Evolutionary conservation across 768 basidiomycete genomes (phyloP).

Genomic region (Pisolithus albus): DNA sequence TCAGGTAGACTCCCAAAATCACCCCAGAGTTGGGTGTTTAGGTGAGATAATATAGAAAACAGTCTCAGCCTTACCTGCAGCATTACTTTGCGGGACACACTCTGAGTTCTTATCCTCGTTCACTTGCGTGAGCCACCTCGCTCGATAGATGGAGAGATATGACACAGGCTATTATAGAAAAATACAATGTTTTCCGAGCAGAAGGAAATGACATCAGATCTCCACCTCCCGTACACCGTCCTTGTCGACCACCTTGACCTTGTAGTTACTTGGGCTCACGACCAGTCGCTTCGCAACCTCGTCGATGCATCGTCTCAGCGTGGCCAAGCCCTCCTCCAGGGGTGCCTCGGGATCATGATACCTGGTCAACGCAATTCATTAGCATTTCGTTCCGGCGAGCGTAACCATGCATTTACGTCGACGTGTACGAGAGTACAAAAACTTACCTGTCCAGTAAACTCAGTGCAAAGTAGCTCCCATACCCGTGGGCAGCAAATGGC

Average conservation of each 20-base stretch:
- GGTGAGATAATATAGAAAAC: no score
- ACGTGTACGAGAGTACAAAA: neutral
- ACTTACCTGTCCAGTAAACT: conserved; percentile 84
- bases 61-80: no score
- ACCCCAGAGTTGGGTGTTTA: no score
- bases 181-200: neutral
- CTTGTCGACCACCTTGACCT: conserved; percentile 88
- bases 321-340: conserved; percentile 79
- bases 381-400: neutral
- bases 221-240: conserved; percentile 82
- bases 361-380: conserved; percentile 30
- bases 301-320: conserved; percentile 78
- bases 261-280: conserved; percentile 75
- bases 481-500: conserved; percentile 93
- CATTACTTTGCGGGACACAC: no score
- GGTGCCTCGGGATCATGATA: conserved; percentile 88
- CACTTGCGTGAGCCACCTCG: no score
- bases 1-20: no score
- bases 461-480: conserved; percentile 88
- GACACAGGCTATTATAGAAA: neutral
- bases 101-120: no score
- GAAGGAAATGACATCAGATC: conserved; percentile 34
- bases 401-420: neutral
- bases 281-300: conserved; percentile 83
- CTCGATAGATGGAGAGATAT: no score